A percentile compares a stretch with the other conserved stretches of the same genome.
Conservation (phyloP, 1,284 basidiomycete species). For the Ceratobasidium sp. region DNA sequence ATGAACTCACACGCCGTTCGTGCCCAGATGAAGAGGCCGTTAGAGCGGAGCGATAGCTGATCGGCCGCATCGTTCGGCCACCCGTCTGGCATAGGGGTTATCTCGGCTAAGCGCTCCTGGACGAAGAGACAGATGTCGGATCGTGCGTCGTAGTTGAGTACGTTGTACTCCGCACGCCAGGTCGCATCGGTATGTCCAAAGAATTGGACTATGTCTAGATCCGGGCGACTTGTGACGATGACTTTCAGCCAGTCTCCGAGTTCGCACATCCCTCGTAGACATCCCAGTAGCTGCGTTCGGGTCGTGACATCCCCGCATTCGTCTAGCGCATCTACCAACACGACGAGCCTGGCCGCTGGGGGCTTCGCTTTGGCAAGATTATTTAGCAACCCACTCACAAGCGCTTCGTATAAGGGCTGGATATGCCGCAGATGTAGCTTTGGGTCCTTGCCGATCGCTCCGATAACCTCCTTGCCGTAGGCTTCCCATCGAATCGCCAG, state of each 20-base stretch:
- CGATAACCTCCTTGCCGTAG: neutral
- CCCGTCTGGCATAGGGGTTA: neutral
- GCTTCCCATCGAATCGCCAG: neutral
- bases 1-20: conserved; percentile 12
- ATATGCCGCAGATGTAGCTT: neutral
- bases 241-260: neutral
- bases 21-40: neutral
- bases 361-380: neutral
- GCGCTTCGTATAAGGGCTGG: neutral
- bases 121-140: neutral
- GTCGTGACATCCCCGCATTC: neutral
- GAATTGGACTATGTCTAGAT: neutral
- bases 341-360: neutral
- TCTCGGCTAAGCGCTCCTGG: neutral
- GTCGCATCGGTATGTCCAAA: neutral
- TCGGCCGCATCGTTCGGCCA: neutral
- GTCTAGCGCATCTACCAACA: conserved; percentile 3
- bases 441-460: neutral
- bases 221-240: conserved; percentile 36
- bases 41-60: neutral
- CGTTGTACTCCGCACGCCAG: neutral
- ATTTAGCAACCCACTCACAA: neutral
- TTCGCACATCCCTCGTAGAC: neutral
- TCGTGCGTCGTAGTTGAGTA: neutral
- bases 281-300: neutral